These are phyloP conservation scores for Hansfordia pulvinata DNA, from an alignment of 2,329 filamentous ascomycete genomes.

Conservation along the genomic window DNA sequence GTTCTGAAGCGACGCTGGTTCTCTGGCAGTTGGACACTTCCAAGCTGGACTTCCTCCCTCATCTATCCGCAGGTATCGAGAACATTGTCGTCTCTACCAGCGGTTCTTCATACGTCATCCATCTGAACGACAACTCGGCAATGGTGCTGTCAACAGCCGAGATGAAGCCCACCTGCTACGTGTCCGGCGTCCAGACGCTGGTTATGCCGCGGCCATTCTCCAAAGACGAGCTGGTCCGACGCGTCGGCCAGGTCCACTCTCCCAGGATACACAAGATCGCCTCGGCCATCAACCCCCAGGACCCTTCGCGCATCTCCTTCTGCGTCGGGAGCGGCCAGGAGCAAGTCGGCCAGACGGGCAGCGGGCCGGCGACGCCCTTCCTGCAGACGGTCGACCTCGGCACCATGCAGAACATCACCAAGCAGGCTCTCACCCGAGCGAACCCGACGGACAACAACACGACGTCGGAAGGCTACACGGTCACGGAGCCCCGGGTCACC, in stretches of 20 bases:
- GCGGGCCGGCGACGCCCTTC: conserved; percentile 35
- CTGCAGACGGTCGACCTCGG: conserved; percentile 83
- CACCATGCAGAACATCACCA: conserved; percentile 62
- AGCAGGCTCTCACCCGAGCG: conserved; percentile 79
- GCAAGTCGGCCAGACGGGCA: conserved; percentile 33
- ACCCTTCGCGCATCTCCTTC: conserved; percentile 51
- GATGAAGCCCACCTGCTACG: conserved; percentile 69
- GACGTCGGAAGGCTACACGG: conserved; percentile 54
- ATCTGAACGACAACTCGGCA: conserved; percentile 81
- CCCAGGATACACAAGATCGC: conserved; percentile 36
- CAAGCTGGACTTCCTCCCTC: conserved; percentile 73
- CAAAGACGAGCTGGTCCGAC: conserved; percentile 37
- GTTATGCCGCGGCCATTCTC: conserved; percentile 34
- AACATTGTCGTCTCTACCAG: conserved; percentile 69
- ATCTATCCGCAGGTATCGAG: conserved; percentile 75
- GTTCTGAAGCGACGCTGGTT: conserved; percentile 76
- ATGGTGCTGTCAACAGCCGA: conserved; percentile 87
- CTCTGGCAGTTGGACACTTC: conserved; percentile 89
- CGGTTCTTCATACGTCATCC: conserved; percentile 71
- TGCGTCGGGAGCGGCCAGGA: conserved; percentile 52
- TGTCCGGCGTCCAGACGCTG: conserved; percentile 66
- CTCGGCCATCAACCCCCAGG: conserved; percentile 46
- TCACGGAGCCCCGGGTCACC: conserved; percentile 67
- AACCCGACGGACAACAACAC: conserved; percentile 73
- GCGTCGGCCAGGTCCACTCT: conserved; percentile 32